Conservation (phyloP, 2,329 filamentous ascomycete species). For the Waltergamsia citrina region DNA sequence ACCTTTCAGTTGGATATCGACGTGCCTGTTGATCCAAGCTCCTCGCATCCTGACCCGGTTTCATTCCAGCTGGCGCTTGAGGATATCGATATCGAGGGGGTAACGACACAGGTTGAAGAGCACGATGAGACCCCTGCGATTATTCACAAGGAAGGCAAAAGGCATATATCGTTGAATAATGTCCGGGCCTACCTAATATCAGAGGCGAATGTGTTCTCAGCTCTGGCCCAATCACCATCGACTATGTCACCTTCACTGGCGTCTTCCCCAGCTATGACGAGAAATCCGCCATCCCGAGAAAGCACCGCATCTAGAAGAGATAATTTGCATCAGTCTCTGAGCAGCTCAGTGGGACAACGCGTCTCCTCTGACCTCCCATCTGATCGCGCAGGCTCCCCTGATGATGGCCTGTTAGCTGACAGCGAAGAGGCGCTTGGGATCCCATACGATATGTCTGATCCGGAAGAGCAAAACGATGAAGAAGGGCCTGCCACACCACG, state of each 20-base stretch:
- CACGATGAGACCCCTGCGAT: constrained; percentile 22
- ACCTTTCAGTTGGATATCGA: constrained; percentile 57
- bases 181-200: constrained; percentile 58
- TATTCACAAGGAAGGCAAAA: constrained; percentile 51
- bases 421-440: constrained; percentile 48
- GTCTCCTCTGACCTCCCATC: not conserved
- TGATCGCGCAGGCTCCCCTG: constrained; percentile 5
- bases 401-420: constrained; percentile 21
- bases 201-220: constrained; percentile 56
- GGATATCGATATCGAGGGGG: constrained; percentile 56
- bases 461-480: constrained; percentile 24
- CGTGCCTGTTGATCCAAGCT: constrained; percentile 37
- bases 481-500: constrained; percentile 40
- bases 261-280: constrained; percentile 42
- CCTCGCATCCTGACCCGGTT: constrained; percentile 40
- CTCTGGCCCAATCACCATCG: constrained; percentile 46
- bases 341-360: not conserved
- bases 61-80: constrained; percentile 59
- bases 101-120: constrained; percentile 34
- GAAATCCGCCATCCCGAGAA: constrained; percentile 23
- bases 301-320: constrained; percentile 8
- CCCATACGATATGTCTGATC: constrained; percentile 38
- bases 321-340: not conserved
- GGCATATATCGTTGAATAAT: constrained; percentile 52
- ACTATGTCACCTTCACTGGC: constrained; percentile 29